These are phyloP conservation scores for Pseudogymnoascus sp. DNA, from an alignment of 2,329 filamentous ascomycete species.

Conservation along the genomic window DNA sequence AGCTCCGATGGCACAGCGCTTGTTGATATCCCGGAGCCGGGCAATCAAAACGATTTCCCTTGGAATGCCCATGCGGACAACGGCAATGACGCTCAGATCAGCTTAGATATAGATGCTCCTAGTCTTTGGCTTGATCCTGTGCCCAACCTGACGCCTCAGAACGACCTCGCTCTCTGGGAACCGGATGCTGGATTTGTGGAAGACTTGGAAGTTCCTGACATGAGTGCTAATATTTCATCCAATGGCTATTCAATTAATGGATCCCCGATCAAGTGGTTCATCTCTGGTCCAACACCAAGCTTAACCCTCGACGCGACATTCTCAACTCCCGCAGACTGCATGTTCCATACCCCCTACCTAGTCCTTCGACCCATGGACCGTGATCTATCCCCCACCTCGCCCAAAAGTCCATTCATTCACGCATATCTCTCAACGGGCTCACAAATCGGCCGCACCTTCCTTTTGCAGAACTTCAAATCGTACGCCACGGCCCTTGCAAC, in stretches of 20 bases:
- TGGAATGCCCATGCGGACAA: conserved; percentile 4
- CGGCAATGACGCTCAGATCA: conserved; percentile 13
- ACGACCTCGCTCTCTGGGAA: conserved; percentile 14
- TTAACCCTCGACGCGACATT: conserved; percentile 17
- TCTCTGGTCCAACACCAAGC: conserved; percentile 14
- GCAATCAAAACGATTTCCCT: conserved; percentile 12
- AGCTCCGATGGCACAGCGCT: conserved; percentile 15
- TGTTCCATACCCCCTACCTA: conserved; percentile 19
- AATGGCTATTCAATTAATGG: neutral
- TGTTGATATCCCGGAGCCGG: conserved; percentile 11
- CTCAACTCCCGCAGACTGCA: conserved; percentile 18
- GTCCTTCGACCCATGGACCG: conserved; percentile 16
- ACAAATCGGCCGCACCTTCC: conserved; percentile 17
- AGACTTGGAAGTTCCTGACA: conserved; percentile 16
- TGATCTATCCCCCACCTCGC: conserved; percentile 12
- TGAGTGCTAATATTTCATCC: conserved; percentile 7
- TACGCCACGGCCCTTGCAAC: conserved; percentile 16
- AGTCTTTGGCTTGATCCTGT: conserved; percentile 8
- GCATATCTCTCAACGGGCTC: conserved; percentile 15
- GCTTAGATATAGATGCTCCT: conserved; percentile 11
- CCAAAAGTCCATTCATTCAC: conserved; percentile 18
- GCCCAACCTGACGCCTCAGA: conserved; percentile 14
- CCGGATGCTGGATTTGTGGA: conserved; percentile 17
- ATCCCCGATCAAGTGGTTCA: conserved; percentile 14
- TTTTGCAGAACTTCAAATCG: conserved; percentile 16